These are phyloP conservation scores for Brasilioporus rufonigricans DNA, from an alignment of 768 basidiomycete species.

Conservation along the genomic window DNA sequence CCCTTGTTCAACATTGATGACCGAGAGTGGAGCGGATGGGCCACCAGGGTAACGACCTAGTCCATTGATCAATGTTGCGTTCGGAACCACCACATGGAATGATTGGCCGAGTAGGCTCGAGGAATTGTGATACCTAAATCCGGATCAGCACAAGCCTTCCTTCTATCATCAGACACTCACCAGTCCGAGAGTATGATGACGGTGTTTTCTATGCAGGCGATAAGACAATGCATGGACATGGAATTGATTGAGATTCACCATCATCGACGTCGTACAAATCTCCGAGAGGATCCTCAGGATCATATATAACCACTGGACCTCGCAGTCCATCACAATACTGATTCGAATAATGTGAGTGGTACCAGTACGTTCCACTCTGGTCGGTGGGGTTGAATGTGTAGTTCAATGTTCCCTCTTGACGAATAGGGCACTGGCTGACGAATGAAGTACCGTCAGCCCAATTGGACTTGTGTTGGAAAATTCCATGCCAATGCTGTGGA, in stretches of 20 bases:
- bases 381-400: constrained; percentile 32
- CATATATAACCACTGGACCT: constrained; percentile 20
- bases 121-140: background rate
- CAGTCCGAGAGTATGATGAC: constrained; percentile 25
- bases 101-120: background rate
- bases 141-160: background rate
- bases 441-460: constrained; percentile 2
- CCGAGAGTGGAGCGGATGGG: background rate
- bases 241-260: constrained; percentile 16
- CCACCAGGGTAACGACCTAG: constrained; percentile 2
- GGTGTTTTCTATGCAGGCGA: constrained; percentile 29
- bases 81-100: background rate
- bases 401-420: constrained; percentile 31
- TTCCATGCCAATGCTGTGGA: constrained; percentile 2
- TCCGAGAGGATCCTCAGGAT: constrained; percentile 33
- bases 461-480: background rate
- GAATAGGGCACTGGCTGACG: constrained; percentile 1
- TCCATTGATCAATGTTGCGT: constrained; percentile 1
- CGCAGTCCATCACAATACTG: constrained; percentile 16
- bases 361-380: constrained; percentile 41
- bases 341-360: constrained; percentile 24
- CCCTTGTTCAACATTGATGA: background rate
- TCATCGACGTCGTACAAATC: constrained; percentile 43
- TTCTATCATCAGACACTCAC: background rate
- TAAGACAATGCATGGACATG: background rate